These are phyloP conservation scores for Hyaloscypha hepaticicola DNA, from an alignment of 495 filamentous ascomycete species.

Conservation along the genomic window DNA sequence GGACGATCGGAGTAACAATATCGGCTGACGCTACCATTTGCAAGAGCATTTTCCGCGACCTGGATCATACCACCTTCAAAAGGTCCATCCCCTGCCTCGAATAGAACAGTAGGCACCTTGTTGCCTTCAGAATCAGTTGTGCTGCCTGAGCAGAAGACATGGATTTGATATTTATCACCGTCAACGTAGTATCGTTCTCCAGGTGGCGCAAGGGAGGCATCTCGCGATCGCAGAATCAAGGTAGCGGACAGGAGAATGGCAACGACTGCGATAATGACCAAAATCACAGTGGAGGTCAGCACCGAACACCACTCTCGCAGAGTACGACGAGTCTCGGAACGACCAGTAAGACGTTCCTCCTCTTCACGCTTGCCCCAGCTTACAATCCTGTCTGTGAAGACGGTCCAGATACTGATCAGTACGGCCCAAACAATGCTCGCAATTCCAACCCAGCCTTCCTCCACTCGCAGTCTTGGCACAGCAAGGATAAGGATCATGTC, in stretches of 20 bases:
- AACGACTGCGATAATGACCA: slow-evolving; percentile 63
- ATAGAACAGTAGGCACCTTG: slow-evolving; percentile 65
- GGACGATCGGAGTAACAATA: slow-evolving; percentile 98
- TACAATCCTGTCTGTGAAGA: slow-evolving; percentile 60
- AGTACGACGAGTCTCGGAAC: slow-evolving; percentile 80
- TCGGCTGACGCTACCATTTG: slow-evolving; percentile 72
- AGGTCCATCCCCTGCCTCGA: slow-evolving; percentile 78
- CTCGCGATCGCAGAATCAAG: slow-evolving; percentile 72
- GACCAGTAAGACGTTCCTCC: slow-evolving; percentile 87
- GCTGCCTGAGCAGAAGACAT: slow-evolving; percentile 80
- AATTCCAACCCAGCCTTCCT: slow-evolving; percentile 90
- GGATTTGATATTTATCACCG: slow-evolving; percentile 76
- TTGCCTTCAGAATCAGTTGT: slow-evolving; percentile 45
- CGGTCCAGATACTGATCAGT: slow-evolving; percentile 60
- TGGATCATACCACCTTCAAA: slow-evolving; percentile 74
- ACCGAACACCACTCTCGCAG: slow-evolving; percentile 82
- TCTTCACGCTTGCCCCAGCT: slow-evolving; percentile 89
- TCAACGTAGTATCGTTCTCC: slow-evolving; percentile 79
- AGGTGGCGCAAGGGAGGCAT: slow-evolving; percentile 65
- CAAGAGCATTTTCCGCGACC: slow-evolving; percentile 63
- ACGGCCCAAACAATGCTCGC: slow-evolving; percentile 77
- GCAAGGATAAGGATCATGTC: slow-evolving; percentile 76
- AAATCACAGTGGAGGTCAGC: slow-evolving; percentile 67
- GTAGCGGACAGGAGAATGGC: slow-evolving; percentile 73
- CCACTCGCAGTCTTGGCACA: slow-evolving; percentile 66